A percentile compares a stretch with the other conserved stretches of the same genome.
Conservation (phyloP, 768 basidiomycete genomes). For the Sutorius australiensis region DNA sequence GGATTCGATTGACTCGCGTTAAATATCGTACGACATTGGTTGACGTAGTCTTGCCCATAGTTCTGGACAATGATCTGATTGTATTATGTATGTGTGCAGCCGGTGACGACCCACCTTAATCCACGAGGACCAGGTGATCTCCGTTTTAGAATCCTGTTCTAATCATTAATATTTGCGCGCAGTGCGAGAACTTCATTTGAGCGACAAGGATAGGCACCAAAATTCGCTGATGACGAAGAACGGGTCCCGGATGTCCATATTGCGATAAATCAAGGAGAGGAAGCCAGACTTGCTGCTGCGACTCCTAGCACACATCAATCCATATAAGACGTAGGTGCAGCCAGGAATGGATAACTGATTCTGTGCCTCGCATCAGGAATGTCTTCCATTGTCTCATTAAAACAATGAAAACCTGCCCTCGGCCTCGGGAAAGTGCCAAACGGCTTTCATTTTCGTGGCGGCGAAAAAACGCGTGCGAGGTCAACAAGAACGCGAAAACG, state of each 20-base stretch:
- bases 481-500: conserved; percentile 13
- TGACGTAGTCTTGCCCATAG: neutral
- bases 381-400: conserved; percentile 26
- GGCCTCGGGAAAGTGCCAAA: neutral
- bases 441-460: conserved; percentile 9
- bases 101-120: conserved; percentile 27
- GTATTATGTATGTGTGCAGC: conserved; percentile 19
- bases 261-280: conserved; percentile 13
- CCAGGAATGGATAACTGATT: conserved; percentile 4
- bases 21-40: neutral
- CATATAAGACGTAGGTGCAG: conserved; percentile 15
- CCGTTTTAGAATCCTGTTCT: conserved; percentile 16
- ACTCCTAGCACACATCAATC: conserved; percentile 9
- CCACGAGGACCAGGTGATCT: conserved; percentile 26
- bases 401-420: conserved; percentile 26
- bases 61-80: neutral
- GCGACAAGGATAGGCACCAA: conserved; percentile 5
- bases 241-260: conserved; percentile 14
- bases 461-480: conserved; percentile 5
- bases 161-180: conserved; percentile 12
- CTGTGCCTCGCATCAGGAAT: conserved; percentile 13
- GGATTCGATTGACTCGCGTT: neutral
- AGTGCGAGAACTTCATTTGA: conserved; percentile 7
- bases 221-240: conserved; percentile 4
- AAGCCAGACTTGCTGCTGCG: conserved; percentile 2